Percentiles rank a stretch among this genome's conserved stretches.
Evolutionary conservation across 108 stramenopile genomes (phyloP).

Genomic region (Cyclostephanos invisitatus): DNA sequence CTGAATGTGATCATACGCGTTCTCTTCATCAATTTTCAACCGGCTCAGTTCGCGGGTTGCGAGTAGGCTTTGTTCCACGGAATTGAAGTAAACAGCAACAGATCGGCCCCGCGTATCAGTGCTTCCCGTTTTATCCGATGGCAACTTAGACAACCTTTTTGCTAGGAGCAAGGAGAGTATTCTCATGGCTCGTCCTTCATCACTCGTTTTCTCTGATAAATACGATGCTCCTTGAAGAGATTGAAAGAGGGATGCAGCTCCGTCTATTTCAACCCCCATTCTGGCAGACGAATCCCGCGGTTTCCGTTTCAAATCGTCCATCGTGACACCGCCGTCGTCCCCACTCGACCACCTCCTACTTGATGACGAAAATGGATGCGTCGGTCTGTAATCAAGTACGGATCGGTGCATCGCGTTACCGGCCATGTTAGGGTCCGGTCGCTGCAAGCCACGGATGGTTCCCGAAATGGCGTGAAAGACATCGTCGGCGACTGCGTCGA

Average conservation of each 20-base stretch:
- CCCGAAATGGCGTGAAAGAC: constrained; percentile 63
- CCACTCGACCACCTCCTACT: constrained; percentile 27
- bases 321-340: background rate
- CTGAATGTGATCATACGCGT: constrained; percentile 44
- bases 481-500: constrained; percentile 58
- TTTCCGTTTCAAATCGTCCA: constrained; percentile 10
- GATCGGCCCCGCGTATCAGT: constrained; percentile 10
- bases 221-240: constrained; percentile 31
- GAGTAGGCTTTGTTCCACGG: constrained; percentile 62
- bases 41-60: constrained; percentile 56
- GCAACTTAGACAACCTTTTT: constrained; percentile 33
- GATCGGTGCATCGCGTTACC: constrained; percentile 62
- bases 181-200: constrained; percentile 51
- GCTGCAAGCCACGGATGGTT: constrained; percentile 54
- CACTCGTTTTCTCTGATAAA: constrained; percentile 26
- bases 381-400: constrained; percentile 58
- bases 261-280: constrained; percentile 79
- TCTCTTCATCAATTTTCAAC: constrained; percentile 18
- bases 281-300: constrained; percentile 31
- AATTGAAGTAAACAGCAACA: constrained; percentile 66
- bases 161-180: constrained; percentile 60
- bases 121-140: constrained; percentile 40
- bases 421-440: constrained; percentile 60
- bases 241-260: constrained; percentile 18
- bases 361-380: constrained; percentile 41